Conservation (phyloP, 345 rosid species). For the Citropsis articulata region DNA sequence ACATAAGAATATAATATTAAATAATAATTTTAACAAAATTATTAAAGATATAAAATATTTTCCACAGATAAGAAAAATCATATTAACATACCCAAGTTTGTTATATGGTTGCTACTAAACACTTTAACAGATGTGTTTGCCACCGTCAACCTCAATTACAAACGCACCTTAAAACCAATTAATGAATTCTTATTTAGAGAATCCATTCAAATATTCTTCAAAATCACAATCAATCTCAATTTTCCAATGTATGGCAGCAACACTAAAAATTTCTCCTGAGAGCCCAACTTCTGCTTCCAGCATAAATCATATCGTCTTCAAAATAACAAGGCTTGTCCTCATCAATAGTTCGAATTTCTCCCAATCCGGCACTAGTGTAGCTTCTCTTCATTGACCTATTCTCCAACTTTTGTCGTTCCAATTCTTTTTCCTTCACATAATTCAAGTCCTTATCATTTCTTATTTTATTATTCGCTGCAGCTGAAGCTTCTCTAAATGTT, state of each 20-base stretch:
- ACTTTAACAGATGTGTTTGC: too few relatives aligned
- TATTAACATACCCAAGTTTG: too few relatives aligned
- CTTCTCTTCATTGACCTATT: slow-evolving; percentile 25
- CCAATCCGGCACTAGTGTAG: slow-evolving; percentile 41
- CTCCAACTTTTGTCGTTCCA: neutral
- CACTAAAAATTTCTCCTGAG: neutral
- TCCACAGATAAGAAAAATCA: too few relatives aligned
- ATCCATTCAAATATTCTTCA: neutral
- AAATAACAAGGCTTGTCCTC: slow-evolving; percentile 43
- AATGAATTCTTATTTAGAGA: neutral
- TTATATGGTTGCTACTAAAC: too few relatives aligned
- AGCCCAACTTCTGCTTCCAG: slow-evolving; percentile 33
- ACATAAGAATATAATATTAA: too few relatives aligned
- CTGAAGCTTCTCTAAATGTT: neutral
- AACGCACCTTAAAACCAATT: too few relatives aligned
- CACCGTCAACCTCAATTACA: too few relatives aligned
- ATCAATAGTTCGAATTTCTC: slow-evolving; percentile 48
- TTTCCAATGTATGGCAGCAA: neutral
- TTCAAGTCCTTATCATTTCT: neutral
- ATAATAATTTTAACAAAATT: too few relatives aligned
- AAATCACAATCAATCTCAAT: neutral
- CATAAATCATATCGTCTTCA: slow-evolving; percentile 24
- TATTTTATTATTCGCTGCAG: neutral
- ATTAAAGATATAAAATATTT: too few relatives aligned
- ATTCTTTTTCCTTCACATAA: neutral